These are phyloP conservation scores for Coleophoma cylindrospora DNA, from an alignment of 2,329 filamentous ascomycete species.

Conservation along the genomic window DNA sequence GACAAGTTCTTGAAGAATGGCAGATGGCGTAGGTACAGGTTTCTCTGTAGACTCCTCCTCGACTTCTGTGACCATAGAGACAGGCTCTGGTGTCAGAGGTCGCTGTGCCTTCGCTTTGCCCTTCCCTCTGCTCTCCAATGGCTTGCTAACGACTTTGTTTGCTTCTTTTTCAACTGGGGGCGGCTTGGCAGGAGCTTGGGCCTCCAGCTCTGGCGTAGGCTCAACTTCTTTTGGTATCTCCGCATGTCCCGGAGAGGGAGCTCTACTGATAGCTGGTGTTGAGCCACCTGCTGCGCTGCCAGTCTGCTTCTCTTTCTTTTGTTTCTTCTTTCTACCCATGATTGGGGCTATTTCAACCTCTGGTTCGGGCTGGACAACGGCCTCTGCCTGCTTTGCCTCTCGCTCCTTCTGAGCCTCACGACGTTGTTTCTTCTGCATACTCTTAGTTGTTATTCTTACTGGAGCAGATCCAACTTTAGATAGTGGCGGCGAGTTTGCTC, in stretches of 20 bases:
- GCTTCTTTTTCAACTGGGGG: slow-evolving; percentile 9
- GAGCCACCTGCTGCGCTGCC: slow-evolving; percentile 24
- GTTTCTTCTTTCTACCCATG: slow-evolving; percentile 77
- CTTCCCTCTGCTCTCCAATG: slow-evolving; percentile 13
- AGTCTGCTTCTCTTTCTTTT: slow-evolving; percentile 64
- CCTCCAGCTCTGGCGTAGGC: slow-evolving; percentile 3
- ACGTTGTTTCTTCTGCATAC: slow-evolving; percentile 71
- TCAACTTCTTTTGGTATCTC: slow-evolving; percentile 12
- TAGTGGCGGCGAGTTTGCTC: slow-evolving; percentile 67
- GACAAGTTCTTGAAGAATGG: slow-evolving; percentile 33
- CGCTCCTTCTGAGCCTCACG: slow-evolving; percentile 64
- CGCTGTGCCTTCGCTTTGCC: slow-evolving; percentile 17
- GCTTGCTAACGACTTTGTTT: slow-evolving; percentile 9
- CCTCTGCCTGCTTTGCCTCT: slow-evolving; percentile 37
- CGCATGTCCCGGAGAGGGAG: slow-evolving; percentile 16
- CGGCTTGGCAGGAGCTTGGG: slow-evolving; percentile 5
- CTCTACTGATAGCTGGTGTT: slow-evolving; percentile 20
- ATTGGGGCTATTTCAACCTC: slow-evolving; percentile 62
- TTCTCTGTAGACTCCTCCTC: slow-evolving; percentile 23
- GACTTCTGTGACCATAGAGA: slow-evolving; percentile 12
- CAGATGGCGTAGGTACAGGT: slow-evolving; percentile 21
- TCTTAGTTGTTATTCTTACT: slow-evolving; percentile 68
- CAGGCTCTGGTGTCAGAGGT: slow-evolving; percentile 13
- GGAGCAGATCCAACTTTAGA: slow-evolving; percentile 64
- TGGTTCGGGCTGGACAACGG: slow-evolving; percentile 18